Evolutionary conservation across 2,329 filamentous ascomycete genomes (phyloP).

Genomic region (Purpureocillium takamizusanense): DNA sequence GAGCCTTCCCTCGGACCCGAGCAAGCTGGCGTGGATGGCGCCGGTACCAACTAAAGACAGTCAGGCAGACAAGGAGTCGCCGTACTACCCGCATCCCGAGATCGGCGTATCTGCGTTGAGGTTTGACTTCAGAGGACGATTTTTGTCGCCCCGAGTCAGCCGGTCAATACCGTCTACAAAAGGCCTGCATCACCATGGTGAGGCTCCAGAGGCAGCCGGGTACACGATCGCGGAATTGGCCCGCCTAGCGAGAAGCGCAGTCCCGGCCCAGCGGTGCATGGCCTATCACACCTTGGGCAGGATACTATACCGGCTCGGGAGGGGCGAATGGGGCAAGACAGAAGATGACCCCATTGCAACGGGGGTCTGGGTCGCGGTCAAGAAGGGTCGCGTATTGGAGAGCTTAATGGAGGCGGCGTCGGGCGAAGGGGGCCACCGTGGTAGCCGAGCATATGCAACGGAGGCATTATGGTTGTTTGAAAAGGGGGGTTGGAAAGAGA

Average conservation of each 20-base stretch:
- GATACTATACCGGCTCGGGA: constrained; percentile 73
- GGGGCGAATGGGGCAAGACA: constrained; percentile 56
- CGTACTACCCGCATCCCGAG: constrained; percentile 72
- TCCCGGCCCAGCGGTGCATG: constrained; percentile 80
- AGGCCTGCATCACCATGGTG: constrained; percentile 87
- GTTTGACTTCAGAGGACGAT: constrained; percentile 76
- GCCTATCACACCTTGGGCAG: constrained; percentile 87
- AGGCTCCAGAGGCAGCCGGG: constrained; percentile 85
- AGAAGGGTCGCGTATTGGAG: constrained; percentile 68
- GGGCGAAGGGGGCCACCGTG: constrained; percentile 61
- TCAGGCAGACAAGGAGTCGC: constrained; percentile 56
- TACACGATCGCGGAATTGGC: constrained; percentile 88
- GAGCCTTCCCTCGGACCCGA: constrained; percentile 72
- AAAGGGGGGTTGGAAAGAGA: constrained; percentile 62
- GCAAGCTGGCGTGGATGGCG: constrained; percentile 84
- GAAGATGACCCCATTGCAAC: constrained; percentile 54
- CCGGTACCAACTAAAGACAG: constrained; percentile 57
- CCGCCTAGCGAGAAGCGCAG: constrained; percentile 68
- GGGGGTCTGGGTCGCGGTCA: constrained; percentile 75
- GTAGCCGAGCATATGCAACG: constrained; percentile 73
- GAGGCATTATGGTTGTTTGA: constrained; percentile 82
- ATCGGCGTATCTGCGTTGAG: constrained; percentile 71
- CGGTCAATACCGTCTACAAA: constrained; percentile 65
- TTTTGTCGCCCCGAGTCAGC: constrained; percentile 70
- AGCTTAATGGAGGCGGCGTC: constrained; percentile 70